A percentile compares a stretch with the other conserved stretches of the same genome.
Conservation (phyloP, 1,284 basidiomycete genomes). For the Heterobasidion occidentale region DNA sequence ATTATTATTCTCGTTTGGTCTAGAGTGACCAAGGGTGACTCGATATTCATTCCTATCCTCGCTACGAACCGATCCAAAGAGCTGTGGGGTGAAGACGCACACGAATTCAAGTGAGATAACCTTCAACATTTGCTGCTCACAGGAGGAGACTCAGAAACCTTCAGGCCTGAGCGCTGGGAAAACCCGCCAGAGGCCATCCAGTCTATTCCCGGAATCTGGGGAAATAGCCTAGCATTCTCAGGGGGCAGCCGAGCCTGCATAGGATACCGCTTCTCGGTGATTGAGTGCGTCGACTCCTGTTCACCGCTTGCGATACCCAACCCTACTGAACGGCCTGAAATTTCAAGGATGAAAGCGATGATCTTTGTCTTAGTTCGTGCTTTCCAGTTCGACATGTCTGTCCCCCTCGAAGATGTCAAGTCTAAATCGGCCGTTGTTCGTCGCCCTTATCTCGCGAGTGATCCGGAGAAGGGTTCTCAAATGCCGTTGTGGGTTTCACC, state of each 20-base stretch:
- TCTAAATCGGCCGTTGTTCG: conserved; percentile 13
- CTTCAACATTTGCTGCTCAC: background rate
- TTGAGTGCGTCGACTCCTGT: conserved; percentile 22
- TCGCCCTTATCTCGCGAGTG: conserved; percentile 13
- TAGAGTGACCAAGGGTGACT: conserved; percentile 10
- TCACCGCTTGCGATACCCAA: background rate
- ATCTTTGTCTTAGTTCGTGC: conserved; percentile 20
- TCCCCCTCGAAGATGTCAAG: conserved; percentile 16
- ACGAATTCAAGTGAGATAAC: conserved; percentile 13
- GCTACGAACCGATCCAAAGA: conserved; percentile 14
- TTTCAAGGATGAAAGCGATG: conserved; percentile 24
- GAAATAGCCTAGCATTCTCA: conserved; percentile 23
- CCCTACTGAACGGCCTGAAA: background rate
- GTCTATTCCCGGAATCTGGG: conserved; percentile 23
- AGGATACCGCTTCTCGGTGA: conserved; percentile 37
- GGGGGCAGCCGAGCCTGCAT: conserved; percentile 22
- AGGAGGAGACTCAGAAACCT: background rate
- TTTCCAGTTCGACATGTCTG: conserved; percentile 27
- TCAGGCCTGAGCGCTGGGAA: conserved; percentile 24
- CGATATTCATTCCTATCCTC: conserved; percentile 6
- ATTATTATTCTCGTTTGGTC: background rate
- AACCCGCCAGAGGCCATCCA: conserved; percentile 11
- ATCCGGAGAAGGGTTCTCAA: conserved; percentile 11
- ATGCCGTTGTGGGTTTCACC: conserved; percentile 12
- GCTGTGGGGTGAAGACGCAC: conserved; percentile 22